Base-by-base conservation (phyloP, 2,329 filamentous ascomycete species). In the Ophiostoma ips region DNA sequence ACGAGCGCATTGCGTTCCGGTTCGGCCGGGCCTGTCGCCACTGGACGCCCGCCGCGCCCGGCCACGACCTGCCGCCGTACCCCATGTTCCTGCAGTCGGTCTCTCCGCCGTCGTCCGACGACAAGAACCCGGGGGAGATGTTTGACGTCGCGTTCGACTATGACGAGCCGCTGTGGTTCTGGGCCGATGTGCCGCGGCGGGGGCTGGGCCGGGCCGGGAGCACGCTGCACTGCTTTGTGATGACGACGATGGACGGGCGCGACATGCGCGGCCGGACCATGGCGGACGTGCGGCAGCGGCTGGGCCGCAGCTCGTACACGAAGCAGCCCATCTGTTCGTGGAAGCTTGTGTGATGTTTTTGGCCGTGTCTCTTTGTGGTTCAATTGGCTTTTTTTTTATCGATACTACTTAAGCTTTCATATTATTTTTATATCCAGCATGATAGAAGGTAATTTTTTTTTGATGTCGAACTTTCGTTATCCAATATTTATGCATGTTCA, bases 21-120 rank as follows among this genome's bases (percentile, higher is more conserved):
- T 89, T 94, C 61, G 77, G 76, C 49, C 83, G 84, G 52, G 60
- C 83, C 11, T 96, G 90, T 62, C 76, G 79, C 59, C 90, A 96
- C 63, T 95, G 86, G 86, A 79, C 80, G 40, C 71, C 81, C n/a
- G 75, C 81, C 56, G 75, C 73, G 53, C 73, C 84, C 55, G 84
- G 83, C 1, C 66, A 70, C 49, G 83, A 81, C 1, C 76, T 80
- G 41, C 76, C 79, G 41, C 84, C 81, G 51, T 68, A 88, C 41
- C 79, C 90, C 59, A 66, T 92, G 46, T 68, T 94, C 50, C 67
- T 95, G 16, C 73, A 73, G 50, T 73, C 87, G 28, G 71, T 81
- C n/a, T n/a, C n/a, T n/a, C n/a, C n/a, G n/a, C n/a, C n/a, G 24
- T 83, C 80, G 0, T 58, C 73, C 3, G 79, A 87, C 57, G 85